Conservation (phyloP, 768 basidiomycete species). For the Pulveroboletus sp. region DNA sequence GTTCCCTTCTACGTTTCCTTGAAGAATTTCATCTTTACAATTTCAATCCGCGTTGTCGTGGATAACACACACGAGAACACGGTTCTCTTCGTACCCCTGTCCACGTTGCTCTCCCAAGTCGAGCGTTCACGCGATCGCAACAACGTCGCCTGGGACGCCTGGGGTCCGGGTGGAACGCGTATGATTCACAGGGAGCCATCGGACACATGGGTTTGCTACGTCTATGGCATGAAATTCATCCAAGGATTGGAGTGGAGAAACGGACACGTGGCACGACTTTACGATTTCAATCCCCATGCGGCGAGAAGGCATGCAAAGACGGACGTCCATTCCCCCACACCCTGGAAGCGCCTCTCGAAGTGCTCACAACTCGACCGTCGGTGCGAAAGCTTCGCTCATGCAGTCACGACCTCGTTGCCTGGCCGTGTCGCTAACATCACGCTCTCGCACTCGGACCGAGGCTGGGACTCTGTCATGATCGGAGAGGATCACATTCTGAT, state of each 20-base stretch:
- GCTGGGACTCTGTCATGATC: constrained; percentile 34
- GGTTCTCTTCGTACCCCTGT: constrained; percentile 31
- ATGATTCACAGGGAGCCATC: constrained; percentile 27
- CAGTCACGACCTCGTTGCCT: constrained; percentile 28
- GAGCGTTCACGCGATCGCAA: constrained; percentile 9
- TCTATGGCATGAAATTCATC: constrained; percentile 34
- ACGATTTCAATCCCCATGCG: constrained; percentile 34
- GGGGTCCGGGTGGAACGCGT: constrained; percentile 32
- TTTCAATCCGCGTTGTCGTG: constrained; percentile 20
- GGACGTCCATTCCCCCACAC: constrained; percentile 3
- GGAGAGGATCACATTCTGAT: constrained; percentile 34
- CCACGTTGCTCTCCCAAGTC: constrained; percentile 27
- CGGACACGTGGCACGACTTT: constrained; percentile 19
- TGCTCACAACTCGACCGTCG: constrained; percentile 6
- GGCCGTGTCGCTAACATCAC: constrained; percentile 21
- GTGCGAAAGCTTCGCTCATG: constrained; percentile 16
- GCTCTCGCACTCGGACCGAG: constrained; percentile 11
- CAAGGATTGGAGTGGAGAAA: constrained; percentile 22
- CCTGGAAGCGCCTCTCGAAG: constrained; percentile 19
- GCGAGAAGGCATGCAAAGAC: constrained; percentile 13
- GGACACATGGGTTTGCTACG: constrained; percentile 35
- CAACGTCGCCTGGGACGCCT: constrained; percentile 25
- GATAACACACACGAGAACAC: constrained; percentile 8
- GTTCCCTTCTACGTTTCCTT: constrained; percentile 24
- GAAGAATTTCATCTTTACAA: constrained; percentile 32